phyloP scores from a whole-genome alignment of 2,329 filamentous ascomycete genomes.

The Exophiala oligosperma region DNA sequence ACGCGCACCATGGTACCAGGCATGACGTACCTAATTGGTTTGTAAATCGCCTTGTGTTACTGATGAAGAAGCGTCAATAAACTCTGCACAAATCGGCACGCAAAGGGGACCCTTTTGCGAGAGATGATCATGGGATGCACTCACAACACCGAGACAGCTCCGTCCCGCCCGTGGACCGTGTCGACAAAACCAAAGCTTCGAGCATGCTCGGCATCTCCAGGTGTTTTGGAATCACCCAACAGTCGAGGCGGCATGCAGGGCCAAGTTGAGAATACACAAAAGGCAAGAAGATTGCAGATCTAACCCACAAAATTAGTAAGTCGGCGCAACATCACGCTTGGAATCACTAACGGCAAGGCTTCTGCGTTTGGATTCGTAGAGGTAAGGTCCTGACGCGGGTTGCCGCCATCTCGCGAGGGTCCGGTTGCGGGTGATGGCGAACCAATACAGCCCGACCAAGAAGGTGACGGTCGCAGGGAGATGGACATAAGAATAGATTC shows the following conservation, averaged over 20 bases:
- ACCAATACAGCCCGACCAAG: constrained; percentile 50
- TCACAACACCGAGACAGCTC: constrained; percentile 48
- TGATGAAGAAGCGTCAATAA: neutral
- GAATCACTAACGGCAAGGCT: constrained; percentile 43
- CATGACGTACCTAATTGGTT: constrained; percentile 10
- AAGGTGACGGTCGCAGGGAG: constrained; percentile 49
- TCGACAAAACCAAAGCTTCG: constrained; percentile 60
- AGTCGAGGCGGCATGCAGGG: constrained; percentile 52
- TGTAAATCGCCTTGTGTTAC: constrained; percentile 34
- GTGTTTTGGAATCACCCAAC: constrained; percentile 53
- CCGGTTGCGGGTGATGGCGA: constrained; percentile 35
- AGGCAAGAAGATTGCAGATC: constrained; percentile 48
- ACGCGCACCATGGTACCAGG: constrained; percentile 46
- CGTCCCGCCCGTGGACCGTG: constrained; percentile 55
- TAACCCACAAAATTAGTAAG: neutral
- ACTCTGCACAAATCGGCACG: too few relatives aligned
- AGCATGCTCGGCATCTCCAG: constrained; percentile 58
- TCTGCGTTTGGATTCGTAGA: constrained; percentile 55
- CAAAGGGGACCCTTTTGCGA: too few relatives aligned
- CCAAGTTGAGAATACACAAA: constrained; percentile 49
- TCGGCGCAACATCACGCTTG: neutral
- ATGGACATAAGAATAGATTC: constrained; percentile 49
- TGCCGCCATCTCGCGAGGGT: constrained; percentile 38
- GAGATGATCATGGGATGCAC: neutral
- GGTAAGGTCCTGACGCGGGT: constrained; percentile 40